These are phyloP conservation scores for Alectoria sarmentosa DNA, from an alignment of 495 filamentous ascomycete species.

Conservation along the genomic window DNA sequence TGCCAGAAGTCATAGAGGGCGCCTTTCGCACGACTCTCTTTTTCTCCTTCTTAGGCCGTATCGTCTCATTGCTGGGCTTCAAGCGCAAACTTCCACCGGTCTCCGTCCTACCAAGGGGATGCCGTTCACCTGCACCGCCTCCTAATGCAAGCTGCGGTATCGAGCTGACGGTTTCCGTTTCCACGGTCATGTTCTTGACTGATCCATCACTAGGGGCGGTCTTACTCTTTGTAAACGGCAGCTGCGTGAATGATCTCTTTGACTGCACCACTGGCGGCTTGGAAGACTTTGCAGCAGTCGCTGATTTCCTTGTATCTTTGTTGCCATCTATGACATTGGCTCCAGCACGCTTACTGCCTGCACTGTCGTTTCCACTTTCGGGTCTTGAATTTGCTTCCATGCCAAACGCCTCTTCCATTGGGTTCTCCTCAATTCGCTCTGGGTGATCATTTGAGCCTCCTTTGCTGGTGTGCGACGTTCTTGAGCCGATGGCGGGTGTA, in stretches of 20 bases:
- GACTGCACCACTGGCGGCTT: constrained; percentile 34
- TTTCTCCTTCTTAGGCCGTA: constrained; percentile 86
- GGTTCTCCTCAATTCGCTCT: constrained; percentile 24
- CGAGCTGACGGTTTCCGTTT: constrained; percentile 92
- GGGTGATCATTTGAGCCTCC: constrained; percentile 20
- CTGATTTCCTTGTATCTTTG: constrained; percentile 27
- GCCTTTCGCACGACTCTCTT: constrained; percentile 69
- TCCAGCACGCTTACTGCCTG: constrained; percentile 40
- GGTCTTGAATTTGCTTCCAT: constrained; percentile 31
- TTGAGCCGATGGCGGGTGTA: constrained; percentile 53
- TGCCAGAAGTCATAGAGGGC: constrained; percentile 59
- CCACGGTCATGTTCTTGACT: constrained; percentile 90
- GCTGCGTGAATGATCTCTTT: constrained; percentile 43
- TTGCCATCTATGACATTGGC: constrained; percentile 32
- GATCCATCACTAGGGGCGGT: constrained; percentile 58
- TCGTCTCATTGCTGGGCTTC: constrained; percentile 88
- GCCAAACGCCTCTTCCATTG: constrained; percentile 35
- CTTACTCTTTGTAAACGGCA: constrained; percentile 47
- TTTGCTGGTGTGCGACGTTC: constrained; percentile 25
- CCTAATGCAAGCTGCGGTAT: constrained; percentile 83
- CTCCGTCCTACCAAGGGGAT: constrained; percentile 44
- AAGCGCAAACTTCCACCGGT: constrained; percentile 68
- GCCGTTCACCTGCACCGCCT: constrained; percentile 57
- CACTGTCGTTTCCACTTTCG: constrained; percentile 47
- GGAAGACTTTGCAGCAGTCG: constrained; percentile 25